phyloP scores from a whole-genome alignment of 2,329 filamentous ascomycete genomes.

The Diaporthe aspalathi region DNA sequence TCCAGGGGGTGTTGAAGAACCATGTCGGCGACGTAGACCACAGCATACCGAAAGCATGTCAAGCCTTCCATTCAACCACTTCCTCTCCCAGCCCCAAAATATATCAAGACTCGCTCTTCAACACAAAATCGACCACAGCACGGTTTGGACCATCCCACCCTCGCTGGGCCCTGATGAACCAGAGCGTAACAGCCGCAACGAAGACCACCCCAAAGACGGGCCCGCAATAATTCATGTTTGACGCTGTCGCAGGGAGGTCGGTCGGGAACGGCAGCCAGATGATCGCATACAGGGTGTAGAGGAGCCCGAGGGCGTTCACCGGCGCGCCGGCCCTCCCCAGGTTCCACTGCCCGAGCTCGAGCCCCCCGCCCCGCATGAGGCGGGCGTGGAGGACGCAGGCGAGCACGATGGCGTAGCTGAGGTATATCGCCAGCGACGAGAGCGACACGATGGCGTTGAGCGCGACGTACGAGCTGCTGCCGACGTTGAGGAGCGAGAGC shows the following conservation, averaged over 20 bases:
- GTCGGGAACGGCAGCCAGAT: constrained; percentile 41
- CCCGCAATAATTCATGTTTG: constrained; percentile 42
- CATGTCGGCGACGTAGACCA: too few species aligned
- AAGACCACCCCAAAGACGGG: constrained; percentile 32
- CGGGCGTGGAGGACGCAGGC: constrained; percentile 39
- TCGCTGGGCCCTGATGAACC: constrained; percentile 36
- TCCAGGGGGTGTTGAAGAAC: too few species aligned
- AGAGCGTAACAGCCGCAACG: constrained; percentile 9
- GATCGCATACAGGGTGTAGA: constrained; percentile 39
- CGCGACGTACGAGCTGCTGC: constrained; percentile 49
- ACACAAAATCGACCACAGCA: constrained; percentile 35
- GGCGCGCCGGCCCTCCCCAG: constrained; percentile 30
- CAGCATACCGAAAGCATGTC: too few species aligned
- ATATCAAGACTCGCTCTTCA: not conserved
- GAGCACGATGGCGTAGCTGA: constrained; percentile 40
- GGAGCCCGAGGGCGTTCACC: constrained; percentile 38
- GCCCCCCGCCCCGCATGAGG: not conserved
- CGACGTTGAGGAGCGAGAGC: constrained; percentile 54
- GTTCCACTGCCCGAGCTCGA: constrained; percentile 36
- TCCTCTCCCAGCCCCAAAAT: too few species aligned
- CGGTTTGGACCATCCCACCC: constrained; percentile 39
- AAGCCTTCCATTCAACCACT: too few species aligned
- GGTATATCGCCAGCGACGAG: constrained; percentile 44
- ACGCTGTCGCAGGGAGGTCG: constrained; percentile 36
- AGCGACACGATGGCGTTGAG: constrained; percentile 54